Evolutionary conservation across 768 basidiomycete species (phyloP).

Genomic region (Rubroboletus pulcherrimus): DNA sequence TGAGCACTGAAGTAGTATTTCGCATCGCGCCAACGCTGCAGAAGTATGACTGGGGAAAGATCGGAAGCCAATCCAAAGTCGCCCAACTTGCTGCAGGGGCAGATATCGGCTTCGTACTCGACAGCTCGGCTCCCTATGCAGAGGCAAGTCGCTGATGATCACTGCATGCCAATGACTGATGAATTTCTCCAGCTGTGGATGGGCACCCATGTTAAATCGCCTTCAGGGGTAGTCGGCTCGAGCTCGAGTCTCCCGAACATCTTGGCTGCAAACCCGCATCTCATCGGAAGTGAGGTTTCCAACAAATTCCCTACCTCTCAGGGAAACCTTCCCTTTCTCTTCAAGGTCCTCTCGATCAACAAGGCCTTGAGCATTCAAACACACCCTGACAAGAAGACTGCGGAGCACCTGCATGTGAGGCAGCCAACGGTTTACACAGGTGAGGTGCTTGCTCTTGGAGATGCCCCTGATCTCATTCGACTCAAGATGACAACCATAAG

Average conservation of each 20-base stretch:
- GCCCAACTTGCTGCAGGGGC: constrained; percentile 73
- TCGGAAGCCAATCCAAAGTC: constrained; percentile 77
- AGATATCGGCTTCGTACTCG: constrained; percentile 59
- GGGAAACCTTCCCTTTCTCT: constrained; percentile 84
- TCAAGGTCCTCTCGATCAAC: constrained; percentile 87
- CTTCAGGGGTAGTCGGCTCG: constrained; percentile 52
- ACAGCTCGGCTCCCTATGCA: constrained; percentile 79
- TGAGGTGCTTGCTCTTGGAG: constrained; percentile 28
- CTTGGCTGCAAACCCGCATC: constrained; percentile 60
- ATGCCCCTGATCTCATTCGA: constrained; percentile 7
- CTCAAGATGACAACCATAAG: constrained; percentile 89
- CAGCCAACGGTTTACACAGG: constrained; percentile 91
- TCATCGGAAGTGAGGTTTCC: constrained; percentile 62
- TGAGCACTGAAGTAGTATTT: constrained; percentile 49
- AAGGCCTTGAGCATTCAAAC: constrained; percentile 91
- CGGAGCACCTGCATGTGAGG: constrained; percentile 60
- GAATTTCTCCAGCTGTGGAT: constrained; percentile 79
- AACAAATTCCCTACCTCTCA: constrained; percentile 49
- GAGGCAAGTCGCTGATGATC: constrained; percentile 58
- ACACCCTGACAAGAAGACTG: constrained; percentile 85
- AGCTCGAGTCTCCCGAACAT: constrained; percentile 50
- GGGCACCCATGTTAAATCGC: constrained; percentile 88
- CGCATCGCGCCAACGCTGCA: constrained; percentile 82
- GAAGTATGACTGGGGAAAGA: constrained; percentile 94
- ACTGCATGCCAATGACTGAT: constrained; percentile 1